Evolutionary conservation across 352 stramenopile genomes (phyloP), one percentile per base, ranked within the genome.

Genomic region (Globisporangium takayamanum): DNA sequence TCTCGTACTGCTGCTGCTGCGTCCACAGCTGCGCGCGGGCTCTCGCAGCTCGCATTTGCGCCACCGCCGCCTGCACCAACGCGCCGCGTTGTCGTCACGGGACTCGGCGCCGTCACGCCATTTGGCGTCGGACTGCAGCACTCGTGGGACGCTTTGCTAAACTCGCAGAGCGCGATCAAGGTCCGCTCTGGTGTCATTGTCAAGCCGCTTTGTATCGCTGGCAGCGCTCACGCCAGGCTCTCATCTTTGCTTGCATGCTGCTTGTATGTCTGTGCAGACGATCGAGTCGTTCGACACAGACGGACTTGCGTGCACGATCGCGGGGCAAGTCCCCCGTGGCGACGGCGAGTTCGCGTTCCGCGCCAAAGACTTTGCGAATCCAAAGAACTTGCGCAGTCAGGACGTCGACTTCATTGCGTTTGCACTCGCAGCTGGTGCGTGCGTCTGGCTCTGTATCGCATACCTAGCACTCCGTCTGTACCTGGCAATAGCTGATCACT

Each of bases 81-180:
- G 33, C 79, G 92, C 6, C 83, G 90, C 25, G 93, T 98, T 16
- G 93, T 98, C 5, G 87, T 97, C 16, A 98, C 93, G 33, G 93
- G 93, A 8, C 50, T 97, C 11, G 93, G 93, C 18, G 83, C 90
- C 6, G 88, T 98, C 49, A 97, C 87, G 25, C 93, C 93, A 1
- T 89, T 97, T 48, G 93, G 89, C 39, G 78, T 96, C 11, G 87
- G 90, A 42, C 78, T 96, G 18, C 59, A 82, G 53, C 74, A 70
- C 50, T 84, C 84, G 20, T 97, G 89, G 88, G 72, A 95, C 15
- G 75, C 77, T 46, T 63, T 98, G 28, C 62, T 97, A 25, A 63
- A 72, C 41, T 89, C 88, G 26, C 64, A 88, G 55, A 93, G 72
- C 49, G 92, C 82, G 37, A 84, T 97, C 53, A 61, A 69, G 58